Conservation (phyloP, 1,284 basidiomycete genomes). For the Irpex rosettiformis region DNA sequence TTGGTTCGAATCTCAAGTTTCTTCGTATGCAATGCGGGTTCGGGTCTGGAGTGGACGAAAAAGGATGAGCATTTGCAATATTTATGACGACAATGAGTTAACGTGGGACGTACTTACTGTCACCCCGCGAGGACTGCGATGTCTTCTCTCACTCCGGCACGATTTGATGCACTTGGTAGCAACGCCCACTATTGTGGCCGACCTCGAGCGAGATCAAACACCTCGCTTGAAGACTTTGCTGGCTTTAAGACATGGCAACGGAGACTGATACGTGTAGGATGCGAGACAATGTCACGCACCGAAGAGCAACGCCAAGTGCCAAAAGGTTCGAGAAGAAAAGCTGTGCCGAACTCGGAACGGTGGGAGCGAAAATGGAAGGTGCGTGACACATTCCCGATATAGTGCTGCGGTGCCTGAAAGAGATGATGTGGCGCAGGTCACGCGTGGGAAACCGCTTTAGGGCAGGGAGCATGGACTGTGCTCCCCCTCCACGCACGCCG, state of each 20-base stretch:
- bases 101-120: not conserved
- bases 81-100: not conserved
- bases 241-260: not conserved
- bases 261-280: too few species aligned
- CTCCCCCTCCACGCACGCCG: not conserved
- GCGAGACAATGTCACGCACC: too few species aligned
- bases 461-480: slow-evolving; percentile 9
- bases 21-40: not conserved
- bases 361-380: not conserved
- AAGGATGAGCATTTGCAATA: not conserved
- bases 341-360: not conserved
- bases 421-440: slow-evolving; percentile 25
- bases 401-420: slow-evolving; percentile 20
- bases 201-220: not conserved
- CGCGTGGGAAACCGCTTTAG: slow-evolving; percentile 26
- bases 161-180: not conserved
- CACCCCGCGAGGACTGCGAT: not conserved
- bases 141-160: not conserved
- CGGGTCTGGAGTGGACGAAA: not conserved
- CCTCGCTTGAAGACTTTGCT: not conserved
- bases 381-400: slow-evolving; percentile 13
- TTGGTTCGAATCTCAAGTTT: not conserved
- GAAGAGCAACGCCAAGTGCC: too few species aligned
- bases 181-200: not conserved
- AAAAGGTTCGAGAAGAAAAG: not conserved